A percentile compares a stretch with the other conserved stretches of the same genome.
phyloP scores from a whole-genome alignment of 495 filamentous ascomycete genomes.

The Acidomyces sp. region DNA sequence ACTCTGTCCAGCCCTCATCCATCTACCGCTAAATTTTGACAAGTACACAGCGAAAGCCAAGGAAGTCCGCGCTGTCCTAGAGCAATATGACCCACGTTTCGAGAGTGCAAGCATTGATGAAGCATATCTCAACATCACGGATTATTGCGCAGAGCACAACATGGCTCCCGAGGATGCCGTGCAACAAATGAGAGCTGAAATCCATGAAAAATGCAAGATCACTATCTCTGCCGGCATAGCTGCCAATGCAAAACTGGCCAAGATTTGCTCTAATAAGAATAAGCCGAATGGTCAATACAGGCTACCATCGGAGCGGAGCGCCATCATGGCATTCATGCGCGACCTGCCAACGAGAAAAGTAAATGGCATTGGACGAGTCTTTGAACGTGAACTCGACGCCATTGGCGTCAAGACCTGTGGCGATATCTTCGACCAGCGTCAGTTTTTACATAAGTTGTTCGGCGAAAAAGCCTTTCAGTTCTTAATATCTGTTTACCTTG shows the following conservation, averaged over 20 bases:
- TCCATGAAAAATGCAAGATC: slow-evolving; percentile 65
- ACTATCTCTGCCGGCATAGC: slow-evolving; percentile 93
- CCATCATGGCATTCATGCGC: slow-evolving; percentile 76
- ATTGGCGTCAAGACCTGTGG: slow-evolving; percentile 83
- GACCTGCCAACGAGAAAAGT: slow-evolving; percentile 75
- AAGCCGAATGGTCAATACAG: slow-evolving; percentile 91
- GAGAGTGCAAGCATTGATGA: slow-evolving; percentile 92
- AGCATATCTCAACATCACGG: slow-evolving; percentile 89
- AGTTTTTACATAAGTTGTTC: slow-evolving; percentile 61
- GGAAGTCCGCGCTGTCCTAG: slow-evolving; percentile 72
- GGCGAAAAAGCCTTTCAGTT: slow-evolving; percentile 86
- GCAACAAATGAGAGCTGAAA: slow-evolving; percentile 57
- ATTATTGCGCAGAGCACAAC: slow-evolving; percentile 60
- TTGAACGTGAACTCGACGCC: slow-evolving; percentile 82
- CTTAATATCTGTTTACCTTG: slow-evolving; percentile 69
- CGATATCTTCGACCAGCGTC: slow-evolving; percentile 67
- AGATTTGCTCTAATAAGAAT: slow-evolving; percentile 87
- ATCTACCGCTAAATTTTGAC: slow-evolving; percentile 69
- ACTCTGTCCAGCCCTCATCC: slow-evolving; percentile 78
- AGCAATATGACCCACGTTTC: slow-evolving; percentile 76
- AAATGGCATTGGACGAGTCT: slow-evolving; percentile 84
- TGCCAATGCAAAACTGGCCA: slow-evolving; percentile 82
- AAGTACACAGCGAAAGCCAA: slow-evolving; percentile 86
- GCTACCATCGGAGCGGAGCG: slow-evolving; percentile 52
- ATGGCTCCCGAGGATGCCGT: slow-evolving; percentile 62